A percentile compares a stretch with the other conserved stretches of the same genome.
These are phyloP conservation scores for Colletotrichum caudatum DNA, from an alignment of 2,329 filamentous ascomycete genomes.

Conservation along the genomic window DNA sequence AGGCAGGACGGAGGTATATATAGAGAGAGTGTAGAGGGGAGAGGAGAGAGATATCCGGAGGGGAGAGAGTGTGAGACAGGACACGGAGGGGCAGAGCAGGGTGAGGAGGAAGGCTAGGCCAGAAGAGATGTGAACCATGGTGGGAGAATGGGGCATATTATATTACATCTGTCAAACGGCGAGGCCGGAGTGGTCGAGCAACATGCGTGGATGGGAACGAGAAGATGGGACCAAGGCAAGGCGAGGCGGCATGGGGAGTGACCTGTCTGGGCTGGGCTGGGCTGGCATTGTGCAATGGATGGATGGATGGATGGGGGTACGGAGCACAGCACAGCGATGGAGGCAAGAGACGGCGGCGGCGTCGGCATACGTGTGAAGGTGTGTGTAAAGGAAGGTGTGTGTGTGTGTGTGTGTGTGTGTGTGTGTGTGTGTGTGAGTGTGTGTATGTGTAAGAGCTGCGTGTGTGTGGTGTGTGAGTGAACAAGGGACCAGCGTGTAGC, in stretches of 20 bases:
- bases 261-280: neutral
- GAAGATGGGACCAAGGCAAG: constrained; percentile 40
- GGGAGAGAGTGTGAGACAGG: constrained; percentile 9
- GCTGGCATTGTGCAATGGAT: constrained; percentile 19
- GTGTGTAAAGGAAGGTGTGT: constrained; percentile 10
- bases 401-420: constrained; percentile 3
- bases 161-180: constrained; percentile 41
- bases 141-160: constrained; percentile 41
- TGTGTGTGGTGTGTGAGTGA: constrained; percentile 32
- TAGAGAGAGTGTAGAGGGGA: constrained; percentile 20
- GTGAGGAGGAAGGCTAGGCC: constrained; percentile 33
- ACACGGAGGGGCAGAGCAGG: constrained; percentile 30
- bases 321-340: constrained; percentile 20
- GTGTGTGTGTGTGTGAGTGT: constrained; percentile 13
- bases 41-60: constrained; percentile 24
- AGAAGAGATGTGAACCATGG: constrained; percentile 26
- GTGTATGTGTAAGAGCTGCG: neutral
- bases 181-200: constrained; percentile 37
- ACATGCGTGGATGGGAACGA: constrained; percentile 34
- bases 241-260: constrained; percentile 29
- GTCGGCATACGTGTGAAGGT: constrained; percentile 2
- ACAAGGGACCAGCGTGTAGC: constrained; percentile 41
- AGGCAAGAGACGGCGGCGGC: constrained; percentile 37
- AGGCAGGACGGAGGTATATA: constrained; percentile 34
- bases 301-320: neutral